A percentile compares a stretch with the other conserved stretches of the same genome.
Evolutionary conservation across 768 basidiomycete genomes (phyloP).

Genomic region (Termitomyces bulborhizus): DNA sequence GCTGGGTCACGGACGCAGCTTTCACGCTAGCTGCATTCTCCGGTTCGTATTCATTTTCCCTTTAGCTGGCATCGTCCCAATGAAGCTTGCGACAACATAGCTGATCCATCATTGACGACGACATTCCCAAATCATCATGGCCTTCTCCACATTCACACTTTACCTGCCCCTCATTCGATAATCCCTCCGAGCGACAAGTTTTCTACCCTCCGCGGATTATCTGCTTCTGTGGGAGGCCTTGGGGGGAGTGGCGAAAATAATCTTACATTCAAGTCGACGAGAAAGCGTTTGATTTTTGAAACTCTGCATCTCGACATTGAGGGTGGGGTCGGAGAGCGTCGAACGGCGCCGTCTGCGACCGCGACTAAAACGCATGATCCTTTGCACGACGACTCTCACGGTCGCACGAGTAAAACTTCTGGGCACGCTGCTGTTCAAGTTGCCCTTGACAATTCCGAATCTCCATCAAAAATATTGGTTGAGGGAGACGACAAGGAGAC

Average conservation of each 20-base stretch:
- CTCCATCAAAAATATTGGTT: not conserved
- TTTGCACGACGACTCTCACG: slow-evolving; percentile 1
- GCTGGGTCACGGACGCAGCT: slow-evolving; percentile 73
- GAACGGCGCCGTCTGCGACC: slow-evolving; percentile 44
- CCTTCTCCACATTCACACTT: slow-evolving; percentile 65
- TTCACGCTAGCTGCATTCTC: slow-evolving; percentile 75
- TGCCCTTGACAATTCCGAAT: slow-evolving; percentile 31
- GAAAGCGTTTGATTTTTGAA: slow-evolving; percentile 84
- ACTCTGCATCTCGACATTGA: slow-evolving; percentile 86
- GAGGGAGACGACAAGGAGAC: slow-evolving; percentile 8
- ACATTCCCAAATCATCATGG: slow-evolving; percentile 87
- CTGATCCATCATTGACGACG: slow-evolving; percentile 65
- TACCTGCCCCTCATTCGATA: slow-evolving; percentile 72
- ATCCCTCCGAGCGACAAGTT: slow-evolving; percentile 76
- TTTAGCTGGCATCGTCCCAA: not conserved
- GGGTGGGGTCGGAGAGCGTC: slow-evolving; percentile 75
- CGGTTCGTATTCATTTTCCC: slow-evolving; percentile 33
- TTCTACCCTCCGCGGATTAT: slow-evolving; percentile 79
- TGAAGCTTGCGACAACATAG: slow-evolving; percentile 29
- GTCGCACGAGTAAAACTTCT: slow-evolving; percentile 12
- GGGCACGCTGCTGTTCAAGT: slow-evolving; percentile 35
- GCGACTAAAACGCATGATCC: slow-evolving; percentile 12
- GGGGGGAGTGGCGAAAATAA: slow-evolving; percentile 91
- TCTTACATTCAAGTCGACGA: slow-evolving; percentile 87
- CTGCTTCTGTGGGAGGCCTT: slow-evolving; percentile 40